Evolutionary conservation across 2,329 filamentous ascomycete genomes (phyloP), one percentile per base, ranked within the genome.

Genomic region (Neofusicoccum umdonicola): DNA sequence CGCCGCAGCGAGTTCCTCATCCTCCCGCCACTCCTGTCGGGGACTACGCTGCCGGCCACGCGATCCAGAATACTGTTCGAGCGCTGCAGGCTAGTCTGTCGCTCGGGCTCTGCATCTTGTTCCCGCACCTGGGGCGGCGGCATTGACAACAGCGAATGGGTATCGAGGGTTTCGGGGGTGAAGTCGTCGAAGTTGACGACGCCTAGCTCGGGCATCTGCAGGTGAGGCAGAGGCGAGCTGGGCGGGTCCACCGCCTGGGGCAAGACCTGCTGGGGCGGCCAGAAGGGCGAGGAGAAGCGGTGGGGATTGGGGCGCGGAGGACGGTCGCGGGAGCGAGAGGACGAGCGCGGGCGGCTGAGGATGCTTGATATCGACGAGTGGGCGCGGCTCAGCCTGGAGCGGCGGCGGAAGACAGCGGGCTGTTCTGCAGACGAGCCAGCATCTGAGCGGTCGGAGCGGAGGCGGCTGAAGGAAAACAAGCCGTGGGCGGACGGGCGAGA

Each of bases 1-100:
- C 85, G 79, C 65, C 86, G 80, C 62, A 76, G 67, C 13, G 78
- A 77, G 57, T 76, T 79, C 19, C 80, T 77, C 68, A 82, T 74
- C 58, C 76, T 78, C 52, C 80, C 76, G 34, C 81, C 67, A 12
- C 75, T 71, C 64, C 74, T 68, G 54, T 76, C 73, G 4, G 70
- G 63, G 3, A 60, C 63, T 35, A 51, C 48, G 22, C 42, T 64
- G 17, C 62, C 62, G 17, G 62, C 44, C n/a, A 64, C 37, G 12
- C 63, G 63, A 60, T 65, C 63, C n/a, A 65, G 54, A 19, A 65
- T 50, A 45, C 52, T 65, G 39, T 58, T 65, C 37, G 54, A 19
- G 12, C 56, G 56, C 34, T 56, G 63, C 15, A 50, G 39, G 31
- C 45, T 44, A 17, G 44, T 56, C 54, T 41, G 45, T 15, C 45